Base-by-base conservation (phyloP, 495 filamentous ascomycete genomes). In the Aspergillus sclerotiicarbonarius region DNA sequence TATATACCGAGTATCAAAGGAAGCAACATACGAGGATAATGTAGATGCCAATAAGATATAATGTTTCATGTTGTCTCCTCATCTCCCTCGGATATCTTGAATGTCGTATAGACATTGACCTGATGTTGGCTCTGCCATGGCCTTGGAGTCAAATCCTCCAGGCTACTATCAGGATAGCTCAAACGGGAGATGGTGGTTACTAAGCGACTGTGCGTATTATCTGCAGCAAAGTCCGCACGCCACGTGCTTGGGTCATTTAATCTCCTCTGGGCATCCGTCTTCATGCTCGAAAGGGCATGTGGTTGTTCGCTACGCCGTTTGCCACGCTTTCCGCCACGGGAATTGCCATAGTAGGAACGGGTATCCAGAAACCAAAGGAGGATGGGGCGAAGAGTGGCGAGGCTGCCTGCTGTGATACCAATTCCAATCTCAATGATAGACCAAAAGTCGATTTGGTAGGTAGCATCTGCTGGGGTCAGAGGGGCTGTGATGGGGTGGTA, bases 391-490 rank as follows among this genome's bases (percentile, higher is more conserved):
- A 58, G 56, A 6, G 56, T 52, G 15, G 30, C 21, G 21, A 58
- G 56, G 30, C 56, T 58, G 3, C 56, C 56, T 8, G 47, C 48
- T 0, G 43, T 46, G 13, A 58, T 52, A 7, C 33, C 56, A 3
- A 58, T 48, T 19, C 56, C 56, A 15, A 25, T 32, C 19, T 58
- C 56, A 25, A 52, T 19, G 9, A 51, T 33, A 7, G 45, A 58
- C 48, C 44, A 52, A 30, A 58, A 52, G 8, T 18, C 31, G 21
- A 58, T 50, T 52, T 50, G 47, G 48, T 52, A 58, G 8, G 56
- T 50, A 2, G 43, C 6, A 44, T 56, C 54, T 56, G 18, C 10
- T 21, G 9, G 19, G 5, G 18, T 55, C 13, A 44, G 37, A 31
- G 15, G n/a, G 13, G 45, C 18, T n/a, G 25, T n/a, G 10, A 45